A percentile compares a stretch with the other conserved stretches of the same genome.
Conservation (phyloP, 108 stramenopile genomes). For the Mayamaea pseudoterrestris region DNA sequence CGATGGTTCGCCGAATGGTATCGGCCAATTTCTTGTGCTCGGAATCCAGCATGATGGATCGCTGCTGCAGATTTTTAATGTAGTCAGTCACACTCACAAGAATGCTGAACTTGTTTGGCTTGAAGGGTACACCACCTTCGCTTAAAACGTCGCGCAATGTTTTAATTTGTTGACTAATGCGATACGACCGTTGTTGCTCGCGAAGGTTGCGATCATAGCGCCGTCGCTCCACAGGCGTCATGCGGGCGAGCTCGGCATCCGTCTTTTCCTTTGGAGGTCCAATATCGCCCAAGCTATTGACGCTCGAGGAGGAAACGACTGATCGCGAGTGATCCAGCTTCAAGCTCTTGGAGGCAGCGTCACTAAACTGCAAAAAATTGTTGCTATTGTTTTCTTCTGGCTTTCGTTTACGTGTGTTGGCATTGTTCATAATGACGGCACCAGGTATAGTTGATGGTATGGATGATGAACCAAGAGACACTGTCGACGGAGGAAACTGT, state of each 20-base stretch:
- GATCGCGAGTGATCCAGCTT: no score
- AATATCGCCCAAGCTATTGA: no score
- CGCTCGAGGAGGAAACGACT: no score
- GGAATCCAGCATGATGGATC: conserved; percentile 52
- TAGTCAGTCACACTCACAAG: conserved; percentile 71
- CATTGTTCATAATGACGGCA: no score
- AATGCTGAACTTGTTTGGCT: conserved; percentile 77
- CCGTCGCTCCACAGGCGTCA: conserved; percentile 43
- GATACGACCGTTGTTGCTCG: conserved; percentile 77
- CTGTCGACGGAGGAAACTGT: no score
- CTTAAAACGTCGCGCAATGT: conserved; percentile 55
- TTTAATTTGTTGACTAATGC: conserved; percentile 68
- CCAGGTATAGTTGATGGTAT: no score
- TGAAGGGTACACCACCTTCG: conserved; percentile 67
- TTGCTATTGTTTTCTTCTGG: no score
- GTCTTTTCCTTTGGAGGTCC: no score
- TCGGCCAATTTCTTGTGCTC: conserved; percentile 59
- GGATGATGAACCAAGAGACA: no score
- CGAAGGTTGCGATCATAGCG: conserved; percentile 70
- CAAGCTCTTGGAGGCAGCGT: no score
- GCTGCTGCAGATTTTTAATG: conserved; percentile 55
- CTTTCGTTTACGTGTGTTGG: no score
- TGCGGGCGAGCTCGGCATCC: conserved; percentile 24
- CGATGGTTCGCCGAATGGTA: conserved; percentile 49
- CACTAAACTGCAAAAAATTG: no score